Conservation (phyloP, 2,329 filamentous ascomycete species). For the Exserohilum turcica region DNA sequence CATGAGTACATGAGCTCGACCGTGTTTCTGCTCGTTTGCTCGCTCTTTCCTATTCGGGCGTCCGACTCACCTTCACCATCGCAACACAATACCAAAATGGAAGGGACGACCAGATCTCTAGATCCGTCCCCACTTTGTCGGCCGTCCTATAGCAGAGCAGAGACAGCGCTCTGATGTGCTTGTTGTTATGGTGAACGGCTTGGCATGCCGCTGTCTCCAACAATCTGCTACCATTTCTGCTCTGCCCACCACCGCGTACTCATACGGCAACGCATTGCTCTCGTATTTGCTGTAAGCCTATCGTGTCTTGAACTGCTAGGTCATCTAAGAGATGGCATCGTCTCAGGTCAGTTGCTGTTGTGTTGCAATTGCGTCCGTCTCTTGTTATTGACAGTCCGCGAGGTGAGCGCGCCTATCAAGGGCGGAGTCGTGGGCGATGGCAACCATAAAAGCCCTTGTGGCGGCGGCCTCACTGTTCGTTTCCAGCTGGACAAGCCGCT, state of each 20-base stretch:
- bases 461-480: background rate
- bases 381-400: slow-evolving; percentile 16
- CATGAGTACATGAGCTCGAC: background rate
- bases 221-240: background rate
- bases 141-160: background rate
- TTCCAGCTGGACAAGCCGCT: slow-evolving; percentile 10
- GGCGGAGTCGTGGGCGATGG: slow-evolving; percentile 1
- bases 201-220: slow-evolving; percentile 5
- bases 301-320: background rate
- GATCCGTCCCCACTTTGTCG: background rate
- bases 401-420: slow-evolving; percentile 8
- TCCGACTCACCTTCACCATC: slow-evolving; percentile 6
- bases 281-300: background rate
- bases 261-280: background rate
- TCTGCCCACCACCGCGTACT: background rate
- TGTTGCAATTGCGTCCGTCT: background rate
- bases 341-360: slow-evolving; percentile 16
- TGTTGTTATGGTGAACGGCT: slow-evolving; percentile 6
- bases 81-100: slow-evolving; percentile 1
- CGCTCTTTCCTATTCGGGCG: slow-evolving; percentile 1
- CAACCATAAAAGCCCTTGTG: background rate
- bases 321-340: slow-evolving; percentile 4
- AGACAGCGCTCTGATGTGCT: background rate
- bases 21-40: background rate
- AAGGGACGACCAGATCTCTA: slow-evolving; percentile 8